Conservation (phyloP, 1,139 yeast species). For the Sugiyamaella pinicola region DNA sequence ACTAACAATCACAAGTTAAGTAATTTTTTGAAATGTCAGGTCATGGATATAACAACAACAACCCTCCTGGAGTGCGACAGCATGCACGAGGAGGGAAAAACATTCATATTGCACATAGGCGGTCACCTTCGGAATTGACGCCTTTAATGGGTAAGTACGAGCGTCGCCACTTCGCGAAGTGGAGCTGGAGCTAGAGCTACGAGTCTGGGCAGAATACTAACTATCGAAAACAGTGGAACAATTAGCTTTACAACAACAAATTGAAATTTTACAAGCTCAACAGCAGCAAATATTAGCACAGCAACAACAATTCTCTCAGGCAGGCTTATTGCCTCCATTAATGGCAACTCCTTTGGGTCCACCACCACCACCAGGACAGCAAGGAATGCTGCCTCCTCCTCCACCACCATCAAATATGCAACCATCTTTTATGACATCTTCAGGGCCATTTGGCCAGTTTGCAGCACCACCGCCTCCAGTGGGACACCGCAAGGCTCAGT, state of each 20-base stretch:
- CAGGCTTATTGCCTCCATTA: slow-evolving; percentile 31
- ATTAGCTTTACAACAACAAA: slow-evolving; percentile 86
- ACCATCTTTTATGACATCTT: slow-evolving; percentile 33
- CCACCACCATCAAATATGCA: slow-evolving; percentile 19
- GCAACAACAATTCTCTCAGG: slow-evolving; percentile 54
- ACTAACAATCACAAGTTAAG: slow-evolving; percentile 8
- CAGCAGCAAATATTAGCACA: slow-evolving; percentile 80
- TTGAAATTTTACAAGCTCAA: slow-evolving; percentile 88
- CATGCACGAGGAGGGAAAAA: slow-evolving; percentile 33
- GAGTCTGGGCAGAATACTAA: too few species aligned
- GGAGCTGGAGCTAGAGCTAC: too few species aligned
- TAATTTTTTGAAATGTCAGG: slow-evolving; percentile 16
- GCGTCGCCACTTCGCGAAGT: too few species aligned
- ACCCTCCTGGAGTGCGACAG: slow-evolving; percentile 16
- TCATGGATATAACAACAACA: slow-evolving; percentile 13
- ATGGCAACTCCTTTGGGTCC: slow-evolving; percentile 22
- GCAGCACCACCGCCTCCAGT: slow-evolving; percentile 30
- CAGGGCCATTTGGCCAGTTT: slow-evolving; percentile 34
- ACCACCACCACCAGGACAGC: slow-evolving; percentile 25
- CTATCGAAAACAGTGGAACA: slow-evolving; percentile 60
- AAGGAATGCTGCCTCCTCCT: slow-evolving; percentile 26
- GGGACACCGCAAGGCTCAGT: slow-evolving; percentile 42
- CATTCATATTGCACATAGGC: slow-evolving; percentile 87
- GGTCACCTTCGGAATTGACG: slow-evolving; percentile 94
- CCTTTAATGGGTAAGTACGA: slow-evolving; percentile 76